A percentile compares a stretch with the other conserved stretches of the same genome.
Conservation (phyloP, 805 yeast genomes). For the Scheffersomyces ergatensis region DNA sequence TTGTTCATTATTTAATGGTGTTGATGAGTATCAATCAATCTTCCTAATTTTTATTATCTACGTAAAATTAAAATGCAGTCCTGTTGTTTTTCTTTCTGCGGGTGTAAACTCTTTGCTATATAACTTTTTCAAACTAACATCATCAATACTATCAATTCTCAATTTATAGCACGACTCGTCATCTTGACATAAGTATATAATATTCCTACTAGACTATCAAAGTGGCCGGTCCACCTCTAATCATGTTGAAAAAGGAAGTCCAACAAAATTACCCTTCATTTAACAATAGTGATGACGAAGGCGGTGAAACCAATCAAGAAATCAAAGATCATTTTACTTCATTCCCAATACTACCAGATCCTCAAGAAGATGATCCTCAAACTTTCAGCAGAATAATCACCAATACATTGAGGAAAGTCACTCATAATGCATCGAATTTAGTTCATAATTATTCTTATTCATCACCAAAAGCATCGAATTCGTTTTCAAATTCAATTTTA, state of each 20-base stretch:
- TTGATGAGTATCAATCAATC: too few relatives aligned
- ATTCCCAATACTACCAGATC: slow-evolving; percentile 44
- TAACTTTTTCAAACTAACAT: too few relatives aligned
- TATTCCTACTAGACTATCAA: too few relatives aligned
- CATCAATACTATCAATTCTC: too few relatives aligned
- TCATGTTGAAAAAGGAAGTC: background rate
- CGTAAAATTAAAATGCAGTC: too few relatives aligned
- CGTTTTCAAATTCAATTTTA: background rate
- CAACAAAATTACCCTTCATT: slow-evolving; percentile 3
- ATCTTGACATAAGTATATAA: too few relatives aligned
- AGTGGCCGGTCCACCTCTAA: background rate
- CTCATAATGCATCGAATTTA: slow-evolving; percentile 39
- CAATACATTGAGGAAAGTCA: slow-evolving; percentile 39
- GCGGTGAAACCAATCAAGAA: background rate
- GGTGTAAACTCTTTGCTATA: too few relatives aligned
- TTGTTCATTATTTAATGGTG: too few relatives aligned
- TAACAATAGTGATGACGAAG: slow-evolving; percentile 15
- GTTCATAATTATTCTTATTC: slow-evolving; percentile 22
- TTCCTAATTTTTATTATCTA: too few relatives aligned
- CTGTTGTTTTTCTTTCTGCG: too few relatives aligned
- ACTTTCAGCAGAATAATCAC: slow-evolving; percentile 34
- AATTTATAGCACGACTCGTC: too few relatives aligned
- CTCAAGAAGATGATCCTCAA: slow-evolving; percentile 30
- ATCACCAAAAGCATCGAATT: background rate
- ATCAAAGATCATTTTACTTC: slow-evolving; percentile 31